Conservation (phyloP, 2,329 filamentous ascomycete genomes). For the Trichoderma koningii region DNA sequence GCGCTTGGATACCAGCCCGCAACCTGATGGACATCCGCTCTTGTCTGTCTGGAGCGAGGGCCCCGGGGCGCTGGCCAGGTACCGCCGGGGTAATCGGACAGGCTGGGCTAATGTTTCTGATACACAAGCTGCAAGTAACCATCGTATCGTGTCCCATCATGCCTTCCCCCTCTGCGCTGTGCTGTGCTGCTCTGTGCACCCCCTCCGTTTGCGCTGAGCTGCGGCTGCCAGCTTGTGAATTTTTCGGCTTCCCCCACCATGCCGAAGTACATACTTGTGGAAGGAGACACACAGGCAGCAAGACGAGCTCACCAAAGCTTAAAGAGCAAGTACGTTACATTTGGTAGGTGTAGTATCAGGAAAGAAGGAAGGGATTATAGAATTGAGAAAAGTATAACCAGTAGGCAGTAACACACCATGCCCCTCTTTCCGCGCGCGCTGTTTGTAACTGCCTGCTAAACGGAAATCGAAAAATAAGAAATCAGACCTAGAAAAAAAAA, state of each 20-base stretch:
- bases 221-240: conserved; percentile 20
- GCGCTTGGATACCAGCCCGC: conserved; percentile 11
- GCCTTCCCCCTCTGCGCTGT: neutral
- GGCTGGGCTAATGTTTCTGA: conserved; percentile 13
- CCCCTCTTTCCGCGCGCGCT: conserved; percentile 14
- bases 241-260: neutral
- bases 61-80: neutral
- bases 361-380: neutral
- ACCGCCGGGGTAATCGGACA: conserved; percentile 3
- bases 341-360: neutral
- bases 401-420: conserved; percentile 1
- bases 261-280: neutral
- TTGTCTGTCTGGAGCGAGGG: conserved; percentile 2
- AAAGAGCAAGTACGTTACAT: too few relatives aligned
- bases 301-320: neutral
- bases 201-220: conserved; percentile 17
- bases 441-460: conserved; percentile 11
- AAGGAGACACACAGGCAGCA: conserved; percentile 10
- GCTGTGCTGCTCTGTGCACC: conserved; percentile 9
- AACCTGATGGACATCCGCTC: neutral
- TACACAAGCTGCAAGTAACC: conserved; percentile 24
- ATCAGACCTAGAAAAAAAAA: conserved; percentile 1
- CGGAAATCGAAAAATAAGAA: neutral
- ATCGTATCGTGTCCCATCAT: conserved; percentile 21
- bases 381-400: conserved; percentile 1